Percentiles rank a stretch among this genome's conserved stretches.
These are phyloP conservation scores for Fusarium lateritium DNA, from an alignment of 2,329 filamentous ascomycete genomes.

Conservation along the genomic window DNA sequence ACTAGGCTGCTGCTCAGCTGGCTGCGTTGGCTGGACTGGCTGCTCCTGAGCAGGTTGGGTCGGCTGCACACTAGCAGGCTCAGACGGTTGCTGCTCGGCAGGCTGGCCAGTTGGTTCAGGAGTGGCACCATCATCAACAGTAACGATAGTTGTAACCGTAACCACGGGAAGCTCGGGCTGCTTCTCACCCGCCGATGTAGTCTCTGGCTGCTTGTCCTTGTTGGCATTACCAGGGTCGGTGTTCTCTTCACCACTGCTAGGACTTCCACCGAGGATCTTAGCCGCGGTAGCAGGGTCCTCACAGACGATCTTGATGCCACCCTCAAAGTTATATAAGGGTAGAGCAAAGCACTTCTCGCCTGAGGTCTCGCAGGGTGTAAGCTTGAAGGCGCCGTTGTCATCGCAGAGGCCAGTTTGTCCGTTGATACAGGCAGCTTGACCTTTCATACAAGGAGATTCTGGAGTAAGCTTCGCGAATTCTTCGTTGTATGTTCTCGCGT, in stretches of 20 bases:
- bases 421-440: constrained; percentile 67
- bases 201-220: constrained; percentile 24
- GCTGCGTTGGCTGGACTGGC: constrained; percentile 18
- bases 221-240: constrained; percentile 20
- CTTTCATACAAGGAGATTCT: constrained; percentile 61
- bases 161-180: constrained; percentile 45
- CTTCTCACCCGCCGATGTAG: constrained; percentile 29
- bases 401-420: constrained; percentile 65
- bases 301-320: constrained; percentile 66
- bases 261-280: constrained; percentile 57
- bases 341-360: constrained; percentile 65
- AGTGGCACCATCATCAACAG: constrained; percentile 45
- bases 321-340: constrained; percentile 63
- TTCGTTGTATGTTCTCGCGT: constrained; percentile 63
- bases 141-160: constrained; percentile 52
- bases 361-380: constrained; percentile 52
- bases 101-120: constrained; percentile 32
- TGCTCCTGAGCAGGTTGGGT: constrained; percentile 19
- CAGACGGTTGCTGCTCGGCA: constrained; percentile 8
- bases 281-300: constrained; percentile 58
- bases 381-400: constrained; percentile 57
- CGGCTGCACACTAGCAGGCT: constrained; percentile 19
- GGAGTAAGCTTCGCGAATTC: constrained; percentile 62
- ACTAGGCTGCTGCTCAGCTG: constrained; percentile 8
- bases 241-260: constrained; percentile 16